Percentiles rank a stretch among this genome's conserved stretches.
Evolutionary conservation across 345 rosid genomes (phyloP).

Genomic region (Moricandia moricandioides): DNA sequence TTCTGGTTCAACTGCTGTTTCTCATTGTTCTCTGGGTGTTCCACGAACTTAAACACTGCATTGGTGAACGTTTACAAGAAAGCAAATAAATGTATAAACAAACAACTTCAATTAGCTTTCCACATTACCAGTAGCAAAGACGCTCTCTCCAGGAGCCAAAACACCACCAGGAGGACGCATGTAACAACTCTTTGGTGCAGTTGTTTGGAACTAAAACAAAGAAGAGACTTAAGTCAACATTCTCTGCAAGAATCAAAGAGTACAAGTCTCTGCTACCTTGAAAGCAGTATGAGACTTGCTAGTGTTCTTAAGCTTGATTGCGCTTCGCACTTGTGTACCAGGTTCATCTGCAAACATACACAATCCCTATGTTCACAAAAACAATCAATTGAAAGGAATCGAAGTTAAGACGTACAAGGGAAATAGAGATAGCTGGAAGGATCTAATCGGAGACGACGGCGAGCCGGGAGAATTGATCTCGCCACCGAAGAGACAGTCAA

Average conservation of each 20-base stretch:
- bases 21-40: conserved; percentile 84
- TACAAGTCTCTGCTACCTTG: conserved; percentile 51
- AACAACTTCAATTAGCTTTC: background rate
- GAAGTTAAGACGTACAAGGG: conserved; percentile 54
- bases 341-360: conserved; percentile 62
- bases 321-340: conserved; percentile 89
- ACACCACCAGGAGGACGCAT: conserved; percentile 99
- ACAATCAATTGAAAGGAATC: background rate
- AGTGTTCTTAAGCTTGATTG: conserved; percentile 75
- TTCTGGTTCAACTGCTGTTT: conserved; percentile 64
- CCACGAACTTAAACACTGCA: conserved; percentile 93
- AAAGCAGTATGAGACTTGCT: conserved; percentile 91
- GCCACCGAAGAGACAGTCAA: conserved; percentile 70
- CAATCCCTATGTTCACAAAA: background rate
- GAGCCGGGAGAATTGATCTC: conserved; percentile 80
- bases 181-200: conserved; percentile 94
- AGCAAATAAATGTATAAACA: background rate
- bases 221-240: background rate
- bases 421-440: conserved; percentile 76
- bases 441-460: conserved; percentile 89
- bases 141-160: conserved; percentile 88
- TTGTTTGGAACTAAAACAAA: conserved; percentile 78
- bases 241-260: background rate
- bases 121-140: conserved; percentile 79
- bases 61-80: background rate